Evolutionary conservation across 176 grass and related monocot genomes (phyloP).

Genomic region (Chrysopogon serrulatus): DNA sequence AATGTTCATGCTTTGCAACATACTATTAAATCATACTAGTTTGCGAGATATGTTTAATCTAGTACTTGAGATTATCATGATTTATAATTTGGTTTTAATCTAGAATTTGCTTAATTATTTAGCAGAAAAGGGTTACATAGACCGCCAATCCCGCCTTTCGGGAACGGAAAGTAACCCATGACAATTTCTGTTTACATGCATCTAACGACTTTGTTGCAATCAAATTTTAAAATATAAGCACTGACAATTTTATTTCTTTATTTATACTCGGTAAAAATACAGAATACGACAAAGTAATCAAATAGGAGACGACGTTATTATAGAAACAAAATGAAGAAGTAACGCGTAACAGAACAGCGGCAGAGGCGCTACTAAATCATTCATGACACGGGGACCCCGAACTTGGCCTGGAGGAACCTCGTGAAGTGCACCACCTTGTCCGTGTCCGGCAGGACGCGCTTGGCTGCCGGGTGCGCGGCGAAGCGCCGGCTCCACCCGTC

Average conservation of each 20-base stretch:
- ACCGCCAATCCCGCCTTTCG: too few species aligned
- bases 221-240: too few species aligned
- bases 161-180: too few species aligned
- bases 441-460: slow-evolving; percentile 22
- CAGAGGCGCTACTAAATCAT: background rate
- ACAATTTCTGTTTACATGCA: too few species aligned
- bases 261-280: background rate
- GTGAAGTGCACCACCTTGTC: slow-evolving; percentile 43
- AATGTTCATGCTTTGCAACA: too few species aligned
- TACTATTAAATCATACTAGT: too few species aligned
- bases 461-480: background rate
- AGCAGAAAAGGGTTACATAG: too few species aligned
- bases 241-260: background rate
- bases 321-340: background rate
- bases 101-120: too few species aligned
- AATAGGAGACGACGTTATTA: background rate
- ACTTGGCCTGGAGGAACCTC: slow-evolving; percentile 31
- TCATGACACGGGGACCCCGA: background rate
- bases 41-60: too few species aligned
- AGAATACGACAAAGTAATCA: background rate
- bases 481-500: slow-evolving; percentile 19
- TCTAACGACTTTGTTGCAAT: too few species aligned
- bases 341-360: background rate
- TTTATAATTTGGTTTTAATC: too few species aligned
- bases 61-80: too few species aligned